phyloP scores from a whole-genome alignment of 805 yeast species.

The Saturnispora hagleri region DNA sequence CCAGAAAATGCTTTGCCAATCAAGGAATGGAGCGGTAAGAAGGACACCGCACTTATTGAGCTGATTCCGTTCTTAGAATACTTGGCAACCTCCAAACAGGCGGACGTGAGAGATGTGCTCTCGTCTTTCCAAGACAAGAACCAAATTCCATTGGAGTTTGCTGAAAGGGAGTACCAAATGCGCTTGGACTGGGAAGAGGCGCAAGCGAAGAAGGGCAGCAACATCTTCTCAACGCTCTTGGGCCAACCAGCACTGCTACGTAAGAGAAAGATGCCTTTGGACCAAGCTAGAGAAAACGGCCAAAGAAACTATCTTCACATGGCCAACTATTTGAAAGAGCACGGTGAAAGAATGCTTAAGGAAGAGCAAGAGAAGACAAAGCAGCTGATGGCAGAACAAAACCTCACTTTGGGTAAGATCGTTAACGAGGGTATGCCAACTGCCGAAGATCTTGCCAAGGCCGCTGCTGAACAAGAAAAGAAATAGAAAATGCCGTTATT shows the following conservation, averaged over 20 bases:
- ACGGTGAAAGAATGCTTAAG: slow-evolving; percentile 59
- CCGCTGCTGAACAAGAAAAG: slow-evolving; percentile 22
- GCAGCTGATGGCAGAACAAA: slow-evolving; percentile 75
- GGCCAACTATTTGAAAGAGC: slow-evolving; percentile 51
- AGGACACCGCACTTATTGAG: slow-evolving; percentile 70
- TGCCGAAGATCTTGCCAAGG: slow-evolving; percentile 50
- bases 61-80: slow-evolving; percentile 92
- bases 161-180: slow-evolving; percentile 63
- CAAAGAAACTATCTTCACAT: slow-evolving; percentile 79
- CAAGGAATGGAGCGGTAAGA: slow-evolving; percentile 77
- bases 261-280: slow-evolving; percentile 74
- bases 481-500: not conserved
- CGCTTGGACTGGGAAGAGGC: slow-evolving; percentile 63
- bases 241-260: slow-evolving; percentile 44
- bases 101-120: slow-evolving; percentile 85
- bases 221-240: slow-evolving; percentile 32
- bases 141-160: slow-evolving; percentile 69
- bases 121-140: slow-evolving; percentile 59
- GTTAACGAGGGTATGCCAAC: slow-evolving; percentile 76
- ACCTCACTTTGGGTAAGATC: slow-evolving; percentile 74
- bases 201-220: slow-evolving; percentile 24
- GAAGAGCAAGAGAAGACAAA: slow-evolving; percentile 78
- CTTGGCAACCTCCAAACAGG: slow-evolving; percentile 73
- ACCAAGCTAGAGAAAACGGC: slow-evolving; percentile 83
- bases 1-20: slow-evolving; percentile 91